Evolutionary conservation across 371 early-diverging fungal species (phyloP), one percentile per base, ranked within the genome.

Genomic region (Conidiobolus incongruus): DNA sequence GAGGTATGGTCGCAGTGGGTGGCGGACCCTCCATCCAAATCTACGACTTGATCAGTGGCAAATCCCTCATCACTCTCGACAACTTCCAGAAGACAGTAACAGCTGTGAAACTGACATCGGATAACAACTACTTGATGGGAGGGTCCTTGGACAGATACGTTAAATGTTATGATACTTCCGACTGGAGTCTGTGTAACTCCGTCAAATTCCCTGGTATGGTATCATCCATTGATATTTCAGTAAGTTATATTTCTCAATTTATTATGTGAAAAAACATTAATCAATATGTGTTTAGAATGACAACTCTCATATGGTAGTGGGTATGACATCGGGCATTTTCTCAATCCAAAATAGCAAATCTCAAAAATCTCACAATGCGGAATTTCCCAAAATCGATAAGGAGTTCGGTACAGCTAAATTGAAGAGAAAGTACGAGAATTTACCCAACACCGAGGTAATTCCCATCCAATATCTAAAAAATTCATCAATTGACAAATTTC

Each of bases 61-160:
- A 77, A 31, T 57, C 63, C 26, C 56, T 87, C 49, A 74, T 78
- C 29, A 60, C 72, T 12, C 50, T 92, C 30, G 69, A 70, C 38
- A 89, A 86, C 58, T 88, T 87, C 55, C 88, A 89, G 65, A 95
- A 95, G 70, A 86, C 88, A 10, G 74, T 93, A 47, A 95, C 92
- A 4, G 69, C 75, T 37, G 51, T 91, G 63, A 66, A 72, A 43
- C 71, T 93, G 44, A 84, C 91, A 62, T 71, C 72, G 35, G 58
- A 66, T 8, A 64, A 67, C 39, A 68, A 78, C 7, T 66, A 83
- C 13, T 62, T 95, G 40, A 60, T 93, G 31, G 76, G 87, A 1
- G 93, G 91, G 11, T 82, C 88, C 26, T 63, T 92, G 45, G 96
- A 95, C 63, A 87, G 84, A 47, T 88, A 89, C 42, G 85, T 95